Base-by-base conservation (phyloP, 495 filamentous ascomycete genomes). In the Penicillium bialowiezense region DNA sequence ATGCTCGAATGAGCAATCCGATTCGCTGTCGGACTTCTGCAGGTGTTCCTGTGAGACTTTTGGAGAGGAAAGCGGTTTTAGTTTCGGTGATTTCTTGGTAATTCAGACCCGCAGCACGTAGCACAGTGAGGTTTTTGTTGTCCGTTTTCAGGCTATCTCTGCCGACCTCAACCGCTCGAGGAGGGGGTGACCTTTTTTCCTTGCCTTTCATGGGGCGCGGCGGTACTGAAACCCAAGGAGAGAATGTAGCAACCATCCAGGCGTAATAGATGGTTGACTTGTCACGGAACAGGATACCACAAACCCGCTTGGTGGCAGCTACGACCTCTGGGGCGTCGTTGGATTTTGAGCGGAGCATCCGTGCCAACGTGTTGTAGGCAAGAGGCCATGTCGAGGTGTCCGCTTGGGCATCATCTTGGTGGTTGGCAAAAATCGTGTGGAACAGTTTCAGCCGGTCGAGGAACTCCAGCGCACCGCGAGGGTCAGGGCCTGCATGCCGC, bases 141-240 rank as follows among this genome's bases (percentile, higher is more conserved):
- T 85, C 76, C 7, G 83, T 78, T 52, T 86, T 90, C 53, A 97
- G 81, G 7, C 92, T 90, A 62, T 96, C 90, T 35, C 83, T 73
- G 5, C 78, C 86, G 7, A 83, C 78, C 31, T 76, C 65, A 12
- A 74, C 79, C 40, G 80, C 78, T 19, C 75, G 76, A 21, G 74
- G 75, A 18, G 79, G 76, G 7, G 69, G 67, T 20, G 59, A 53
- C 48, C 76, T 83, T 18, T 63, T 65, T 54, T 74, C 78, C 6
- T 58, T 46, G 39, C 68, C 77, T 5, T 43, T 55, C 12, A 29
- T 65, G 59, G 18, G 62, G 54, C 40, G 78, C 55, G 32, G 69
- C 3, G 78, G 74, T 1, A 87, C 71, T 37, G 71, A 74, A 1
- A 79, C 76, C 86, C 89, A 98, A 2, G 93, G 92, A 20, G 81